These are phyloP conservation scores for Piloderma croceum DNA, from an alignment of 768 basidiomycete species.

Conservation along the genomic window DNA sequence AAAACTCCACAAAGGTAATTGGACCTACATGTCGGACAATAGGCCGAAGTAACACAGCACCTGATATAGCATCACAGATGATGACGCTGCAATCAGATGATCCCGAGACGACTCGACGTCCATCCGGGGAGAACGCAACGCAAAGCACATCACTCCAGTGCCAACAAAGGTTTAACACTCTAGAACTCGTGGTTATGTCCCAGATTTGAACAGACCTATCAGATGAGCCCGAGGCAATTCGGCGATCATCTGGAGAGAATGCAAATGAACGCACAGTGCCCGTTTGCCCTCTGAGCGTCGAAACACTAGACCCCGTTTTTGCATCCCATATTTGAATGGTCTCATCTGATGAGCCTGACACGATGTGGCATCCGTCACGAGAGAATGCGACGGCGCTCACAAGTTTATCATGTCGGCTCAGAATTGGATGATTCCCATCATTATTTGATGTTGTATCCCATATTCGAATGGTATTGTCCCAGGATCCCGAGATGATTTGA, in stretches of 20 bases:
- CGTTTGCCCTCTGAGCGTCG: constrained; percentile 3
- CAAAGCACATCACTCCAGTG: too few relatives aligned
- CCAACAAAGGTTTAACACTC: too few relatives aligned
- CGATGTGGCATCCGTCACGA: constrained; percentile 36
- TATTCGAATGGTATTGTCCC: constrained; percentile 21
- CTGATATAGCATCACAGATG: too few relatives aligned
- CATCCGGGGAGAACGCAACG: too few relatives aligned
- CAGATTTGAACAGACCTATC: constrained; percentile 6
- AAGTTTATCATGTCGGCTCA: not conserved
- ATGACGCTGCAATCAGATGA: too few relatives aligned
- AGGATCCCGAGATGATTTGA: constrained; percentile 22
- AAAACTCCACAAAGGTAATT: too few relatives aligned
- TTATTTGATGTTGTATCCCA: constrained; percentile 5
- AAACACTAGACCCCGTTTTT: constrained; percentile 20
- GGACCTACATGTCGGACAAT: too few relatives aligned
- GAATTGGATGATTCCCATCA: not conserved
- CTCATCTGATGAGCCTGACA: constrained; percentile 34
- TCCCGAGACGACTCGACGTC: too few relatives aligned
- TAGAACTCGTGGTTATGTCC: not conserved
- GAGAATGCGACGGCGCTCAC: constrained; percentile 22
- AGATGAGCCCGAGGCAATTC: constrained; percentile 2
- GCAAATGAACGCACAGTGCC: not conserved
- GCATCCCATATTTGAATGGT: constrained; percentile 13
- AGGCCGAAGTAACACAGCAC: too few relatives aligned
- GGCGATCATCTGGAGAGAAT: constrained; percentile 6